Percentiles rank a stretch among this genome's conserved stretches.
These are phyloP conservation scores for Arthrobotrys entomopaga DNA, from an alignment of 2,329 filamentous ascomycete genomes.

Conservation along the genomic window DNA sequence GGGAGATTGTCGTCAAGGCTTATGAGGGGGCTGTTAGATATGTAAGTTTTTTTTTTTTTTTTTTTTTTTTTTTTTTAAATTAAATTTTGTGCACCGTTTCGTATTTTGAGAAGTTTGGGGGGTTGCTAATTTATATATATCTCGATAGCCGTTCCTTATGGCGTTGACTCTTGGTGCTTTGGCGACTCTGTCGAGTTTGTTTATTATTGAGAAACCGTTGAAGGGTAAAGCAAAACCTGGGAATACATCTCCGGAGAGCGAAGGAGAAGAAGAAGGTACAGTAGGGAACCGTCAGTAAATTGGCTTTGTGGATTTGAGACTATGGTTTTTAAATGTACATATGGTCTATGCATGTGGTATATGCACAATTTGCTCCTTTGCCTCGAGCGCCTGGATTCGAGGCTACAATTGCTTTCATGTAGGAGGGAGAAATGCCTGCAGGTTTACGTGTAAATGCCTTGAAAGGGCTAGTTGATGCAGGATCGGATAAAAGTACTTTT, in stretches of 20 bases:
- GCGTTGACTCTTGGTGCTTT: constrained; percentile 8
- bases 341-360: no score
- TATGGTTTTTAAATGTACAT: no score
- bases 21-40: constrained; percentile 70
- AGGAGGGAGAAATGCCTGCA: no score
- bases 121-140: constrained; percentile 1
- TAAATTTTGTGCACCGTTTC: no score
- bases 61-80: background rate
- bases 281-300: background rate
- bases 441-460: no score
- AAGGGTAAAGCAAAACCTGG: constrained; percentile 11
- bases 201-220: constrained; percentile 44
- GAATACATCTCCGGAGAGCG: constrained; percentile 21
- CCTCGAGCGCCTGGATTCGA: no score
- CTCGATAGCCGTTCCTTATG: constrained; percentile 43
- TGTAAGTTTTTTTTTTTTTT: constrained; percentile 19
- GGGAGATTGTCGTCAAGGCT: constrained; percentile 71
- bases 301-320: no score
- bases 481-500: no score
- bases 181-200: constrained; percentile 32
- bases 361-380: no score
- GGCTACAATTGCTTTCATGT: no score
- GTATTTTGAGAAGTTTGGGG: background rate
- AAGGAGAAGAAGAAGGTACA: constrained; percentile 5
- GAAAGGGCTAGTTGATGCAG: no score